Base-by-base conservation (phyloP, 331 rosid genomes). In the Prunus yedoensis region DNA sequence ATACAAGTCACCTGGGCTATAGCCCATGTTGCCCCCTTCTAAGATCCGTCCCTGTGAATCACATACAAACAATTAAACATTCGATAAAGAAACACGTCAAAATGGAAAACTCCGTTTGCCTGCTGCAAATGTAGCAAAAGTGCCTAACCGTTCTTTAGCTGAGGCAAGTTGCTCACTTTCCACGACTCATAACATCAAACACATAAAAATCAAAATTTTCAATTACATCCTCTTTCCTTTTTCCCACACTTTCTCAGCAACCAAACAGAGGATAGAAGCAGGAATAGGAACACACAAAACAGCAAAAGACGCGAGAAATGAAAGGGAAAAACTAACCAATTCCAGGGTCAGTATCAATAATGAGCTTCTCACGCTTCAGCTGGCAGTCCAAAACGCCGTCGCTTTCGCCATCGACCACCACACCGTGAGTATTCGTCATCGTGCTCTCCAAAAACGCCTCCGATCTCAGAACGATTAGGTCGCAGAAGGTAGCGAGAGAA, bases 301-400 rank as follows among this genome's bases (percentile, higher is more conserved):
- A 47, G n/a, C 8, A 41, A 57, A 45, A 8, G 10, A 49, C 4
- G 1, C 15, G 27, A 38, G 46, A 64, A 21, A 27, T 16, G n/a
- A 23, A 58, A 51, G 1, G 10, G 10, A 0, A 43, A 79, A 79
- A 78, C 88, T 80, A 74, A 90, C 98, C 98, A 71, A 94, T 94
- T 79, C 98, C 98, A 41, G 98, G 98, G 83, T 94, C 98, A 35
- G 98, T 94, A 70, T 94, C 98, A 65, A 94, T 91, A 63, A 94
- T 86, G 85, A 94, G 87, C 86, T 91, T 94, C 51, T 87, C 84
- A 25, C 78, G 84, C 61, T 67, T 76, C 27, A 73, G 53, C 23
- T 47, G 41, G 21, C 56, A 69, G 54, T 18, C 82, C 64, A 35
- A 63, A 79, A 72, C 72, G 43, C 82, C 85, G 30, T 74, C 68